Percentiles rank a stretch among this genome's conserved stretches.
Evolutionary conservation across 768 basidiomycete genomes (phyloP).

Genomic region (Royoungia palumana): DNA sequence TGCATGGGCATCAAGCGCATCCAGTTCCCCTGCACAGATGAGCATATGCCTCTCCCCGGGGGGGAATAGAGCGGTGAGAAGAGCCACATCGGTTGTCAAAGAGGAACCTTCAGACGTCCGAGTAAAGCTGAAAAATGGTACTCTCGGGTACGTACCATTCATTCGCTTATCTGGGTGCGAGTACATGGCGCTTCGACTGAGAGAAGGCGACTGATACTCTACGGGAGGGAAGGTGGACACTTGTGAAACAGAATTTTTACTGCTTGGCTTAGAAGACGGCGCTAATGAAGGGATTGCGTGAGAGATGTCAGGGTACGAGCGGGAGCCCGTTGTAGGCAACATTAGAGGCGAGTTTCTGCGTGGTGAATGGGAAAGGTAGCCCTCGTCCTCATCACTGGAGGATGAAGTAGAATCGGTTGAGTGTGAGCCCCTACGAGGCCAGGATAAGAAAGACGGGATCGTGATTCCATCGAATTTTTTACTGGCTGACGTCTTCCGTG

Average conservation of each 20-base stretch:
- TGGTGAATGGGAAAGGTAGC: conserved; percentile 62
- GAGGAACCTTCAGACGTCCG: conserved; percentile 74
- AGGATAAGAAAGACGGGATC: conserved; percentile 21
- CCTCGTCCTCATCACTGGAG: conserved; percentile 41
- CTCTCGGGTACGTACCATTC: conserved; percentile 15
- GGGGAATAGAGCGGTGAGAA: conserved; percentile 69
- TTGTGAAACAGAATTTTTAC: conserved; percentile 37
- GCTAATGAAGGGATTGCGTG: conserved; percentile 27
- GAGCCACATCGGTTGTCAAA: conserved; percentile 64
- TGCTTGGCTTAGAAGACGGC: conserved; percentile 35
- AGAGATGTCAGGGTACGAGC: conserved; percentile 43
- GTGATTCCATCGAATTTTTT: conserved; percentile 12
- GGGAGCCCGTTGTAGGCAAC: conserved; percentile 35
- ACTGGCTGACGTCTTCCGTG: conserved; percentile 3
- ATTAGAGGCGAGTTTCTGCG: conserved; percentile 34
- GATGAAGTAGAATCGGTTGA: conserved; percentile 28
- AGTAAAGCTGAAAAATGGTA: conserved; percentile 81
- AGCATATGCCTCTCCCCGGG: conserved; percentile 71
- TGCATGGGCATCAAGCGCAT: conserved; percentile 46
- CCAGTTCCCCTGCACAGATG: conserved; percentile 68
- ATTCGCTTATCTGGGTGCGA: conserved; percentile 15
- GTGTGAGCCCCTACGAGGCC: conserved; percentile 20
- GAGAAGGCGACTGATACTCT: conserved; percentile 9
- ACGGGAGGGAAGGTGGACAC: conserved; percentile 32
- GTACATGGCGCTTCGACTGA: conserved; percentile 7